A percentile compares a stretch with the other conserved stretches of the same genome.
Evolutionary conservation across 768 basidiomycete species (phyloP).

Genomic region (Agrocybe chaxingu): DNA sequence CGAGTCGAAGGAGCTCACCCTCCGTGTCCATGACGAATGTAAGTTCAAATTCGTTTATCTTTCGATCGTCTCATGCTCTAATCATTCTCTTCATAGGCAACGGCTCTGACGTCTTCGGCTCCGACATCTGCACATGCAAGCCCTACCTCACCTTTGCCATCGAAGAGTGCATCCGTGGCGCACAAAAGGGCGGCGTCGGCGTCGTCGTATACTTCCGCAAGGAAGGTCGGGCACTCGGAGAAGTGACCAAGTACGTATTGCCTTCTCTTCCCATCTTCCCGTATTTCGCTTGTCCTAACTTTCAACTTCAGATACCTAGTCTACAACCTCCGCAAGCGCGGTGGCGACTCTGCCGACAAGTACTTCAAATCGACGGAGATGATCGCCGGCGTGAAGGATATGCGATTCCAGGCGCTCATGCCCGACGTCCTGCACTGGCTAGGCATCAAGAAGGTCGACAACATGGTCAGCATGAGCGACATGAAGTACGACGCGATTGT

Average conservation of each 20-base stretch:
- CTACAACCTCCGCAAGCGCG: slow-evolving; percentile 94
- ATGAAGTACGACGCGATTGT: slow-evolving; percentile 98
- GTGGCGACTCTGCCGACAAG: slow-evolving; percentile 87
- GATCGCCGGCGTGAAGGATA: slow-evolving; percentile 93
- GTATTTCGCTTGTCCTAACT: neutral
- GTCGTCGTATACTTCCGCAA: slow-evolving; percentile 94
- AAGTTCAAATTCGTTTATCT: slow-evolving; percentile 15
- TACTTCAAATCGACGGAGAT: slow-evolving; percentile 95
- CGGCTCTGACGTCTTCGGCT: slow-evolving; percentile 95
- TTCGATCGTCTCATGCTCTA: neutral
- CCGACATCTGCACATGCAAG: slow-evolving; percentile 90
- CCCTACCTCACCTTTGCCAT: slow-evolving; percentile 92
- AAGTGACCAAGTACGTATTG: slow-evolving; percentile 78
- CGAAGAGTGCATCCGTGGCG: slow-evolving; percentile 85
- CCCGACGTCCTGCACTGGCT: slow-evolving; percentile 96
- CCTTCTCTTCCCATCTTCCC: neutral
- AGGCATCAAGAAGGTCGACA: slow-evolving; percentile 85
- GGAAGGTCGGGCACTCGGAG: slow-evolving; percentile 89
- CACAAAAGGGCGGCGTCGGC: slow-evolving; percentile 74
- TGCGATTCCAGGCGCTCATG: slow-evolving; percentile 95
- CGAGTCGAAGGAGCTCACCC: slow-evolving; percentile 73
- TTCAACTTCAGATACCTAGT: slow-evolving; percentile 68
- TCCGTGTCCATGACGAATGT: slow-evolving; percentile 96
- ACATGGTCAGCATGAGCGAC: slow-evolving; percentile 89
- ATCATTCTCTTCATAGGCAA: slow-evolving; percentile 53